Conservation (phyloP, 768 basidiomycete genomes). For the Gyrodon lividus region DNA sequence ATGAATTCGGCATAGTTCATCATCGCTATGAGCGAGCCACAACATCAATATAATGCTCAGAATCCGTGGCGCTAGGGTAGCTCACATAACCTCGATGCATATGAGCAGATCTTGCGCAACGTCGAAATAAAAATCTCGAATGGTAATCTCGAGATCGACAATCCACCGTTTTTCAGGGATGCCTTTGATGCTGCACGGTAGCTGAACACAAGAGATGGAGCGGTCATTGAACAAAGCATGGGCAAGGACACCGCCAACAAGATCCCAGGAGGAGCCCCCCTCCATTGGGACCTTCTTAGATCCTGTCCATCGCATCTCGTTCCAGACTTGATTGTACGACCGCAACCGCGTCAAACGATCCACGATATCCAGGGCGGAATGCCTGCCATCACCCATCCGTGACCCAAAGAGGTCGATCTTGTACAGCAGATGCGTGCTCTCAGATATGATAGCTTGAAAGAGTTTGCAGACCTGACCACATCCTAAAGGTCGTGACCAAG, state of each 20-base stretch:
- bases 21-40: neutral
- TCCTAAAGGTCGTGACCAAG: neutral
- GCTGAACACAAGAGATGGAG: constrained; percentile 8
- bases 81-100: constrained; percentile 6
- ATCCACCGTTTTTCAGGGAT: constrained; percentile 18
- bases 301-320: constrained; percentile 2
- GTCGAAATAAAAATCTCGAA: constrained; percentile 27
- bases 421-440: constrained; percentile 20
- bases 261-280: constrained; percentile 16
- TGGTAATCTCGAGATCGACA: constrained; percentile 10
- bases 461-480: constrained; percentile 15
- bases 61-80: neutral
- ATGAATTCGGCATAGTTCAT: constrained; percentile 7
- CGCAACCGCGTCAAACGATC: constrained; percentile 13
- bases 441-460: constrained; percentile 10
- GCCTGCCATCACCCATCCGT: constrained; percentile 11
- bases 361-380: constrained; percentile 4
- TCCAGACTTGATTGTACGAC: constrained; percentile 22
- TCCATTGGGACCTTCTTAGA: neutral
- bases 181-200: constrained; percentile 18
- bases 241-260: constrained; percentile 24
- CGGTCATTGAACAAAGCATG: neutral
- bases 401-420: constrained; percentile 16
- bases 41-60: neutral
- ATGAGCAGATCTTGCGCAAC: constrained; percentile 26